Conservation (phyloP, 2,329 filamentous ascomycete species). For the Xylaria sp. region DNA sequence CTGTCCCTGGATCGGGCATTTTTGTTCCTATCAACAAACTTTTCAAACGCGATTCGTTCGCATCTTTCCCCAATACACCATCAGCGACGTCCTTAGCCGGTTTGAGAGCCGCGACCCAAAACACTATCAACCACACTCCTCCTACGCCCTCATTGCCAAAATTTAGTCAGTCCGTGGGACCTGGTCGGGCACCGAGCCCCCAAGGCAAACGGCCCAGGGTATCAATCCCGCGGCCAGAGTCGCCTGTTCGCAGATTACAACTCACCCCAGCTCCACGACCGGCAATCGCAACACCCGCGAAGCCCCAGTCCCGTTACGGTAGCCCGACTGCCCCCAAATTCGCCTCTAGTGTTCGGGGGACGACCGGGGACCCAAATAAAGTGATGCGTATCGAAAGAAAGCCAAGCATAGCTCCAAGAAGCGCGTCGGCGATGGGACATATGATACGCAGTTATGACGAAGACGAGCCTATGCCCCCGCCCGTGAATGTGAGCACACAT, state of each 20-base stretch:
- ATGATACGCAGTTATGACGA: constrained; percentile 60
- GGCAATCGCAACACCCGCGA: constrained; percentile 65
- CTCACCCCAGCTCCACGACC: constrained; percentile 69
- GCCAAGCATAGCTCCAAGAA: constrained; percentile 65
- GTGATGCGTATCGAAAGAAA: constrained; percentile 59
- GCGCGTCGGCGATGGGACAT: constrained; percentile 67
- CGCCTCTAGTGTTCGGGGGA: constrained; percentile 70
- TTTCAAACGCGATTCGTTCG: constrained; percentile 70
- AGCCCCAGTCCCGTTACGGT: constrained; percentile 66
- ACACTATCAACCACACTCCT: constrained; percentile 69
- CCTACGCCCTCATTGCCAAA: constrained; percentile 75
- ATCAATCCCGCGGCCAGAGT: constrained; percentile 88
- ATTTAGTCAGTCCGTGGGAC: constrained; percentile 89
- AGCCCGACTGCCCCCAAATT: constrained; percentile 71
- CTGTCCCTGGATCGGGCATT: constrained; percentile 83
- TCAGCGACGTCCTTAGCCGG: constrained; percentile 69
- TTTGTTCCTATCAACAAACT: constrained; percentile 90
- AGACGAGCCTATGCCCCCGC: constrained; percentile 64
- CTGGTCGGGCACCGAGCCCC: constrained; percentile 76
- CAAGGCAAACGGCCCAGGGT: constrained; percentile 76
- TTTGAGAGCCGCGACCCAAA: constrained; percentile 64
- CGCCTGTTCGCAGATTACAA: constrained; percentile 77
- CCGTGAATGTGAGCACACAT: constrained; percentile 54
- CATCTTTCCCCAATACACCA: constrained; percentile 71
- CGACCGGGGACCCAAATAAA: constrained; percentile 70